phyloP scores from a whole-genome alignment of 345 rosid genomes.

The Moringa oleifera region DNA sequence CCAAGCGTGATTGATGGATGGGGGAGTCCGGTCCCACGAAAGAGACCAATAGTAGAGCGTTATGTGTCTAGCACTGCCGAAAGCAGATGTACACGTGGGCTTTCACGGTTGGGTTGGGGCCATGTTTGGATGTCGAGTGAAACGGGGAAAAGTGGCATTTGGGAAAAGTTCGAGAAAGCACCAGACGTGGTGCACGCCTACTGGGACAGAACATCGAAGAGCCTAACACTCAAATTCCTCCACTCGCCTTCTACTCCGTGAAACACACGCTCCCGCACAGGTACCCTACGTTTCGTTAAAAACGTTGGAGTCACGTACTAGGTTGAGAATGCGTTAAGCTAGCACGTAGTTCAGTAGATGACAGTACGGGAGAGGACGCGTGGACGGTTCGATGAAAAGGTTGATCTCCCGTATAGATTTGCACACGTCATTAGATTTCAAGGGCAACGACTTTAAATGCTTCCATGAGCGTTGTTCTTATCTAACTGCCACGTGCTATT shows the following conservation, averaged over 20 bases:
- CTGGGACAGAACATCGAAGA: slow-evolving; percentile 1
- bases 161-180: slow-evolving; percentile 27
- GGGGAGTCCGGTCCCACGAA: no score
- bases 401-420: slow-evolving; percentile 10
- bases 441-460: no score
- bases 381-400: slow-evolving; percentile 22
- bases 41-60: no score
- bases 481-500: background rate
- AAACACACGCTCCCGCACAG: background rate
- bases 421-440: no score
- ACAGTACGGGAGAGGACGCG: slow-evolving; percentile 23
- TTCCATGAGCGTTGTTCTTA: no score
- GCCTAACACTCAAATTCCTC: background rate
- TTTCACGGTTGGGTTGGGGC: background rate
- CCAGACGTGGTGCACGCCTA: slow-evolving; percentile 22
- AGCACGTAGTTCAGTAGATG: no score
- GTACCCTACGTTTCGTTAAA: no score
- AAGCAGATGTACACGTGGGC: slow-evolving; percentile 26
- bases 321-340: no score
- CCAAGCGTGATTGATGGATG: no score
- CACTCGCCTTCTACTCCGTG: slow-evolving; percentile 1
- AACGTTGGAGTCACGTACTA: no score
- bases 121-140: background rate
- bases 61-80: background rate
- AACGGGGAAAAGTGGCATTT: background rate